These are phyloP conservation scores for Arthroderma sp. DNA, from an alignment of 2,329 filamentous ascomycete species.

Conservation along the genomic window DNA sequence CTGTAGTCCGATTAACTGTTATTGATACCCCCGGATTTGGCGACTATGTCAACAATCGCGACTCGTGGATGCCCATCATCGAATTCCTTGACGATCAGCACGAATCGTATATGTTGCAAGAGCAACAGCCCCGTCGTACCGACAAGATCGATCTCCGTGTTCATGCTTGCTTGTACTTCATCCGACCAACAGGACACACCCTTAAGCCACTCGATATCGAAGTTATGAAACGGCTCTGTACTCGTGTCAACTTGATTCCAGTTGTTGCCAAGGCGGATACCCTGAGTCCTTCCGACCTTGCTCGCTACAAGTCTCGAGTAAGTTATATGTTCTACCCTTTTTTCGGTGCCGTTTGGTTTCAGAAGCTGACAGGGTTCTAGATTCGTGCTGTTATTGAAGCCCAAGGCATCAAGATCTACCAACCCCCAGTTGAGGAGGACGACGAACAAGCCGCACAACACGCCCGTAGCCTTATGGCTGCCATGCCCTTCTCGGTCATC, in stretches of 20 bases:
- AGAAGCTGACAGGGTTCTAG: slow-evolving; percentile 33
- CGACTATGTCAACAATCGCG: slow-evolving; percentile 99
- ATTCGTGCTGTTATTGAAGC: slow-evolving; percentile 92
- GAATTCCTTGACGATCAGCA: slow-evolving; percentile 99
- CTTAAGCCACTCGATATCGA: slow-evolving; percentile 98
- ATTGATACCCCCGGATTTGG: slow-evolving; percentile 98
- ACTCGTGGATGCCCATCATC: slow-evolving; percentile 99
- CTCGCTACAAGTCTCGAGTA: slow-evolving; percentile 91
- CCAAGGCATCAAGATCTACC: slow-evolving; percentile 99
- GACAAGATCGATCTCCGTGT: slow-evolving; percentile 99
- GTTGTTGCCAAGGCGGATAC: slow-evolving; percentile 99
- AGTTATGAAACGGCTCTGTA: slow-evolving; percentile 98
- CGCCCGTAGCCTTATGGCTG: slow-evolving; percentile 83
- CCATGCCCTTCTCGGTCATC: slow-evolving; percentile 98
- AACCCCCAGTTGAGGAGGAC: slow-evolving; percentile 93
- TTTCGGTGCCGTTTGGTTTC: not conserved
- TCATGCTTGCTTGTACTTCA: slow-evolving; percentile 97
- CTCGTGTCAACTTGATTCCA: slow-evolving; percentile 94
- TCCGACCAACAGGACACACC: slow-evolving; percentile 94
- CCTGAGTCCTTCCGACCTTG: slow-evolving; percentile 78
- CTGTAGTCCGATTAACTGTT: slow-evolving; percentile 82
- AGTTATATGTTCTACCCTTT: slow-evolving; percentile 18
- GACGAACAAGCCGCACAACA: slow-evolving; percentile 93
- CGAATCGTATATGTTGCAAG: slow-evolving; percentile 99
- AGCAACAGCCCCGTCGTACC: slow-evolving; percentile 93